A percentile compares a stretch with the other conserved stretches of the same genome.
Evolutionary conservation across 2,329 filamentous ascomycete species (phyloP).

Genomic region (Fusarium oxysporum): DNA sequence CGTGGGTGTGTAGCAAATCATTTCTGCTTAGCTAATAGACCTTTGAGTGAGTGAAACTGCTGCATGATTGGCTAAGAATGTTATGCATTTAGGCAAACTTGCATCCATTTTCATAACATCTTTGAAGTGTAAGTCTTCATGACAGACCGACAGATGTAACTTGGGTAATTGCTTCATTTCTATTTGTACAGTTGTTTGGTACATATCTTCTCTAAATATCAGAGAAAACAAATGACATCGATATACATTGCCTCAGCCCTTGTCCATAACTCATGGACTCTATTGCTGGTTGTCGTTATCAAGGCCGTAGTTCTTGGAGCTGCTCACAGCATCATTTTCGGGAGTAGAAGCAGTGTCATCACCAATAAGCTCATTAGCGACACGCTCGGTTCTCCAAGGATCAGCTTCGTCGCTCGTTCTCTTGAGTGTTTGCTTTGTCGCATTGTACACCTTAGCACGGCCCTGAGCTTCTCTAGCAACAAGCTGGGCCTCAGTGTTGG

Average conservation of each 20-base stretch:
- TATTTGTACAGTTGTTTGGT: slow-evolving; percentile 50
- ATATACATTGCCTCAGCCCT: slow-evolving; percentile 40
- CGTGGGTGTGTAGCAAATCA: slow-evolving; percentile 26
- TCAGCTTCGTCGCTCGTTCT: slow-evolving; percentile 14
- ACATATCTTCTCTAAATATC: slow-evolving; percentile 39
- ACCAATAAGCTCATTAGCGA: slow-evolving; percentile 47
- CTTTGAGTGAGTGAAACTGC: no score
- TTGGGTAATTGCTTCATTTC: slow-evolving; percentile 42
- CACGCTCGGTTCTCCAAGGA: slow-evolving; percentile 38
- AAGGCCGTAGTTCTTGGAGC: slow-evolving; percentile 55
- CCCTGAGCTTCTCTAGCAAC: slow-evolving; percentile 61
- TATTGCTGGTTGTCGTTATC: slow-evolving; percentile 38
- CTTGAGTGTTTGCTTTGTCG: slow-evolving; percentile 33
- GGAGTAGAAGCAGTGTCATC: slow-evolving; percentile 8
- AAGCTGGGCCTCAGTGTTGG: slow-evolving; percentile 53
- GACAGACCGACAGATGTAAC: not conserved
- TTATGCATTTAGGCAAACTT: not conserved
- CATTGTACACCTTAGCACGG: slow-evolving; percentile 49
- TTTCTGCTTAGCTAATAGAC: not conserved
- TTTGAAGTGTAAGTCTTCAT: not conserved
- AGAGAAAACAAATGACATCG: slow-evolving; percentile 38
- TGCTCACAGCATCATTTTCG: slow-evolving; percentile 62
- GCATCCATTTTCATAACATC: not conserved
- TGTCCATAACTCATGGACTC: slow-evolving; percentile 14
- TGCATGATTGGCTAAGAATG: not conserved